phyloP scores from a whole-genome alignment of 148 eudicot genomes.

The Oxyria digyna region DNA sequence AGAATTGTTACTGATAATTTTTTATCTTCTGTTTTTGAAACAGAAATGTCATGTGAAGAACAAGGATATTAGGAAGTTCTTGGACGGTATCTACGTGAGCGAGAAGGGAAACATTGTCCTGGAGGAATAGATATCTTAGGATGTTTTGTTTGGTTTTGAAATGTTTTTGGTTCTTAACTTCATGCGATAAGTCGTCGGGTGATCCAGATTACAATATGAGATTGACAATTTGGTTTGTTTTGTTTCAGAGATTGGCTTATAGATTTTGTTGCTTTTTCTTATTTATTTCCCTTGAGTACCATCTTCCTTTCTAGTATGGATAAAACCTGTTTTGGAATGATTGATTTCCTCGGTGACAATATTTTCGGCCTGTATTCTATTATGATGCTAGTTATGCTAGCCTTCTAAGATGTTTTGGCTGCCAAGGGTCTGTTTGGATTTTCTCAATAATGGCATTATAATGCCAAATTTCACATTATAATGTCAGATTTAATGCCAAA shows the following conservation, averaged over 20 bases:
- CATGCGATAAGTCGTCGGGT: neutral
- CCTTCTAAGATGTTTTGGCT: too few species aligned
- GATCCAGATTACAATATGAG: neutral
- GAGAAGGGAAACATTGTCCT: constrained; percentile 2
- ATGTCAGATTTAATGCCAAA: too few species aligned
- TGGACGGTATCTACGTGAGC: constrained; percentile 10
- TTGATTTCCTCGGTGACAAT: too few species aligned
- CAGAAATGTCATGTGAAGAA: constrained; percentile 12
- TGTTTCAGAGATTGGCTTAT: neutral
- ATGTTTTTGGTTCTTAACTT: neutral
- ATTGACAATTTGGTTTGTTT: neutral
- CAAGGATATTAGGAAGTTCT: constrained; percentile 9
- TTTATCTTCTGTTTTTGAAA: neutral
- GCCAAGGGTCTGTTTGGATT: too few species aligned
- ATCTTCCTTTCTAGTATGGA: neutral
- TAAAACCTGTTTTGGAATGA: neutral
- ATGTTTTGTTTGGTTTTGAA: neutral
- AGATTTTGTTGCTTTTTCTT: neutral
- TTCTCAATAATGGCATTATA: too few species aligned
- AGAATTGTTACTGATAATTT: neutral
- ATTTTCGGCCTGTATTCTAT: too few species aligned
- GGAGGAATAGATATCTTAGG: constrained; percentile 6
- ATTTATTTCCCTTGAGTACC: neutral
- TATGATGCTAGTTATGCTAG: too few species aligned
- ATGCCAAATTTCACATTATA: too few species aligned